These are phyloP conservation scores for Colletotrichum tropicale DNA, from an alignment of 2,329 filamentous ascomycete species.

Conservation along the genomic window DNA sequence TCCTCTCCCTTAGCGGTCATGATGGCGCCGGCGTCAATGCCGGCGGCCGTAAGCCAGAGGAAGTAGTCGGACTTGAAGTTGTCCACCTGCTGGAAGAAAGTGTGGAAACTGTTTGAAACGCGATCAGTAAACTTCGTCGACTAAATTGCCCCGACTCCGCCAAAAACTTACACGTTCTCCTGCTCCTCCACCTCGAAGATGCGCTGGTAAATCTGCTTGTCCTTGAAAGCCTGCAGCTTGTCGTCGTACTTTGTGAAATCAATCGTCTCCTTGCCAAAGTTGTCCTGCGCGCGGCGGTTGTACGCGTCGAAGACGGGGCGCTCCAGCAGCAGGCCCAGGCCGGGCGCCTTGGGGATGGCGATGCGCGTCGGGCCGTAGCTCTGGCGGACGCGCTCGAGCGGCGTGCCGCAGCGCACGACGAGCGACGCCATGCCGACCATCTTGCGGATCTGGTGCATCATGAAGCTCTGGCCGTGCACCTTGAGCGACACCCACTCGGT, in stretches of 20 bases:
- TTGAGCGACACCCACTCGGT: constrained; percentile 96
- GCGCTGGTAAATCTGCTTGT: constrained; percentile 86
- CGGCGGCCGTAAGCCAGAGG: constrained; percentile 75
- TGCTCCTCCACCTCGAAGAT: constrained; percentile 91
- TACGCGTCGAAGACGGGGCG: constrained; percentile 90
- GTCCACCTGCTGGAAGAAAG: constrained; percentile 81
- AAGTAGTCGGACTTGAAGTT: constrained; percentile 75
- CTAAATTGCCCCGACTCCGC: not conserved
- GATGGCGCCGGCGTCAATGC: constrained; percentile 64
- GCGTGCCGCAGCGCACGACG: constrained; percentile 82
- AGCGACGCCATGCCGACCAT: constrained; percentile 95
- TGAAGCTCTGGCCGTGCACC: constrained; percentile 97
- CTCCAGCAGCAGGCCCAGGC: constrained; percentile 86
- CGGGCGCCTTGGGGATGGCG: constrained; percentile 92
- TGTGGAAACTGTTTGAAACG: constrained; percentile 63
- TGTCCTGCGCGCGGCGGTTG: constrained; percentile 73
- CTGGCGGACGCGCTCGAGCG: constrained; percentile 71
- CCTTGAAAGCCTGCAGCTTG: constrained; percentile 87
- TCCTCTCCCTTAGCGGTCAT: constrained; percentile 45
- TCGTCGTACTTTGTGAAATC: constrained; percentile 80
- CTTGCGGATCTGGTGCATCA: constrained; percentile 99
- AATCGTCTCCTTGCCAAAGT: constrained; percentile 70
- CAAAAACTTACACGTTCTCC: constrained; percentile 78
- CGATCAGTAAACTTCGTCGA: constrained; percentile 15
- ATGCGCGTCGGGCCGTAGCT: constrained; percentile 76